A percentile compares a stretch with the other conserved stretches of the same genome.
Evolutionary conservation across 441 rosid species (phyloP).

Genomic region (Populus hybrid): DNA sequence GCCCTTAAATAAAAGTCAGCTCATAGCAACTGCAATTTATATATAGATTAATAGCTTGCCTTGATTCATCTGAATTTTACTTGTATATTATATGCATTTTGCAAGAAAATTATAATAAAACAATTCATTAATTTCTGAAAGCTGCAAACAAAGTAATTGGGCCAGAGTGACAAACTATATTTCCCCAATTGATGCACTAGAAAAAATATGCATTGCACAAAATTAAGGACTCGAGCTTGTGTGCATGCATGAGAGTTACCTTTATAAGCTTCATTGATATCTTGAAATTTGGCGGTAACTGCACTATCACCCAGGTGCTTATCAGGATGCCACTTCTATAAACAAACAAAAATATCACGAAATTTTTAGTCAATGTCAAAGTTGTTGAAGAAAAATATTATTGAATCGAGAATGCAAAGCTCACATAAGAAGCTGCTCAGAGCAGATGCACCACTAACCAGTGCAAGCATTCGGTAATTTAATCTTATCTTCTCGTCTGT

Average conservation of each 20-base stretch:
- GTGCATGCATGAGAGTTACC: slow-evolving; percentile 34
- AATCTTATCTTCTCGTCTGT: slow-evolving; percentile 68
- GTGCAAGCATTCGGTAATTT: slow-evolving; percentile 71
- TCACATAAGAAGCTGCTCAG: slow-evolving; percentile 26
- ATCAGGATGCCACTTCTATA: slow-evolving; percentile 83
- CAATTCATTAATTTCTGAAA: neutral
- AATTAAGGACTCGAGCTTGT: neutral
- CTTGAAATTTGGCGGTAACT: slow-evolving; percentile 66
- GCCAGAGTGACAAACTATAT: slow-evolving; percentile 3
- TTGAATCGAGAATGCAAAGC: slow-evolving; percentile 17
- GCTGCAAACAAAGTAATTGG: neutral
- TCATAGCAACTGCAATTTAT: neutral
- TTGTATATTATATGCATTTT: neutral
- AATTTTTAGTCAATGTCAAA: slow-evolving; percentile 15
- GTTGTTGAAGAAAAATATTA: slow-evolving; percentile 4
- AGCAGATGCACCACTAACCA: slow-evolving; percentile 46
- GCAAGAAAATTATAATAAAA: neutral
- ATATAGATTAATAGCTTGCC: neutral
- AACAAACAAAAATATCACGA: slow-evolving; percentile 18
- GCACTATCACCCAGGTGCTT: slow-evolving; percentile 65
- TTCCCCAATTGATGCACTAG: neutral
- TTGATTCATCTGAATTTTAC: neutral
- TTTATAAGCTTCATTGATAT: slow-evolving; percentile 75
- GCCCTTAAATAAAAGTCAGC: neutral
- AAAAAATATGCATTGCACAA: neutral